Conservation (phyloP, 805 yeast species). For the Saccharomycopsis javanensis region DNA sequence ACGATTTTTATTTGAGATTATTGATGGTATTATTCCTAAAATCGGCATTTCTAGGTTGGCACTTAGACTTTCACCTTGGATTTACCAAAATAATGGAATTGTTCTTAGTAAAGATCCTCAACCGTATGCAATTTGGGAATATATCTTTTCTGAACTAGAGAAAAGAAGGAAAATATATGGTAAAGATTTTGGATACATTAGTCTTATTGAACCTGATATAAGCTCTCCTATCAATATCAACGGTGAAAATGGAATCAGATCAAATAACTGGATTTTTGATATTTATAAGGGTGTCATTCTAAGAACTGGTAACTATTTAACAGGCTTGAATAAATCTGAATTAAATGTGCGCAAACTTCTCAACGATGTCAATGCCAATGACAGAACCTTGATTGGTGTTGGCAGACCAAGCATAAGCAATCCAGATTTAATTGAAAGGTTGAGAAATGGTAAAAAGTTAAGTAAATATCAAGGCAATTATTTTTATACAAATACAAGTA, state of each 20-base stretch:
- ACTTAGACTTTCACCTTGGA: slow-evolving; percentile 40
- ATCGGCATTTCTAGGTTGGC: slow-evolving; percentile 44
- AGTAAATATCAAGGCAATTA: slow-evolving; percentile 31
- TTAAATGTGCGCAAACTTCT: slow-evolving; percentile 16
- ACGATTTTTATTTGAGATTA: slow-evolving; percentile 38
- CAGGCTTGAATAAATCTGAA: slow-evolving; percentile 21
- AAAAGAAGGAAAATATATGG: slow-evolving; percentile 7
- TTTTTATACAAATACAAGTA: slow-evolving; percentile 30
- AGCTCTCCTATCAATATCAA: slow-evolving; percentile 24
- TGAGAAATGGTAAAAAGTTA: slow-evolving; percentile 27
- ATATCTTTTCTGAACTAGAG: slow-evolving; percentile 18
- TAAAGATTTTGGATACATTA: slow-evolving; percentile 19
- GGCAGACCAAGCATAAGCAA: slow-evolving; percentile 32
- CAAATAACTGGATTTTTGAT: slow-evolving; percentile 32
- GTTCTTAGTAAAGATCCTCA: slow-evolving; percentile 29
- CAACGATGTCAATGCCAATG: slow-evolving; percentile 27
- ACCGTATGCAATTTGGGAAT: slow-evolving; percentile 30
- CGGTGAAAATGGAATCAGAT: slow-evolving; percentile 16
- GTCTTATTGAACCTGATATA: slow-evolving; percentile 20
- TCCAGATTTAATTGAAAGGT: slow-evolving; percentile 32
- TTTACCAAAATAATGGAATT: slow-evolving; percentile 31
- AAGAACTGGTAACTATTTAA: slow-evolving; percentile 30
- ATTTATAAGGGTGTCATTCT: slow-evolving; percentile 38
- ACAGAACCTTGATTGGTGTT: slow-evolving; percentile 36
- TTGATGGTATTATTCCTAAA: slow-evolving; percentile 39